These are phyloP conservation scores for Xylariaceae sp. DNA, from an alignment of 2,329 filamentous ascomycete genomes.

Conservation along the genomic window DNA sequence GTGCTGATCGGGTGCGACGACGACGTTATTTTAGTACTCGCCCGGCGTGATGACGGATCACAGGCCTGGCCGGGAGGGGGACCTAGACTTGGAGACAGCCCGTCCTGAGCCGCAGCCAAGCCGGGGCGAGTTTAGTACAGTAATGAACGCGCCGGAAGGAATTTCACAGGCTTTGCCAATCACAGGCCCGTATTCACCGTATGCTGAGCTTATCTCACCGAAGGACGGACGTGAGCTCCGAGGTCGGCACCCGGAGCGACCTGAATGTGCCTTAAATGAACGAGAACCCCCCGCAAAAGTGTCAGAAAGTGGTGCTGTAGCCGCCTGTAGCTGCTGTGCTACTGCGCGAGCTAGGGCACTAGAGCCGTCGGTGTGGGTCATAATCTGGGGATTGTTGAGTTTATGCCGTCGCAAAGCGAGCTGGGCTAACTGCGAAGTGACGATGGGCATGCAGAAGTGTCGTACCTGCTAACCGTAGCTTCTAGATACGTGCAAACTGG, in stretches of 20 bases:
- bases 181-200: no score
- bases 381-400: not conserved
- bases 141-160: not conserved
- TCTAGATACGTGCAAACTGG: no score
- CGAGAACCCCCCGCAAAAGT: conserved; percentile 8
- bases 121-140: not conserved
- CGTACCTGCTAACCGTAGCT: no score
- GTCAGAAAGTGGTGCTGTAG: not conserved
- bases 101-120: no score
- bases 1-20: not conserved
- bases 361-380: not conserved
- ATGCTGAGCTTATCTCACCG: not conserved
- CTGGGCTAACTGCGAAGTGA: not conserved
- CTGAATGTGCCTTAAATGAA: not conserved
- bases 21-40: not conserved
- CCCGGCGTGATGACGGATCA: not conserved
- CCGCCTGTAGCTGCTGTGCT: no score
- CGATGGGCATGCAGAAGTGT: no score
- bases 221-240: not conserved
- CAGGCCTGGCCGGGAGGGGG: not conserved
- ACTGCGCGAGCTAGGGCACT: no score
- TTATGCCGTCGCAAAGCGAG: conserved; percentile 25
- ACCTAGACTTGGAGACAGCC: no score
- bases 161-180: not conserved
- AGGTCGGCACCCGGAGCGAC: not conserved